Conservation (phyloP, 441 rosid genomes). For the Croton setiger region DNA sequence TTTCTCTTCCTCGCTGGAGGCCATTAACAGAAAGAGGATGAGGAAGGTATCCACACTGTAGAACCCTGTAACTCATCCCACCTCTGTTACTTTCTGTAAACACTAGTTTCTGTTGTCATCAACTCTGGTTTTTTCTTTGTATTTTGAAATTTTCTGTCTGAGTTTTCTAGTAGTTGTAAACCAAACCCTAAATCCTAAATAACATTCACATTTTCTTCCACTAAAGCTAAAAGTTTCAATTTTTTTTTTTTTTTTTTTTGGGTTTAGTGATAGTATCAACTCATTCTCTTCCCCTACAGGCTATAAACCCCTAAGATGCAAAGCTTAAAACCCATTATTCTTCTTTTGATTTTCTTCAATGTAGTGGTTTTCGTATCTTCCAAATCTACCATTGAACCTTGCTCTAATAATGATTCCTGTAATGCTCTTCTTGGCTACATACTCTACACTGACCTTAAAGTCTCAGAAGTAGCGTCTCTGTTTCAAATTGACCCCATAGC, state of each 20-base stretch:
- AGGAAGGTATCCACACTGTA: background rate
- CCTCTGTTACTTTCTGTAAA: too few relatives aligned
- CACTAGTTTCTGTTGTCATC: too few relatives aligned
- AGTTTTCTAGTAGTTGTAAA: slow-evolving; percentile 5
- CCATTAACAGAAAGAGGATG: slow-evolving; percentile 8
- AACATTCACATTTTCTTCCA: slow-evolving; percentile 9
- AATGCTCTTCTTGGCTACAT: slow-evolving; percentile 85
- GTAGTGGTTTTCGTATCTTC: slow-evolving; percentile 36
- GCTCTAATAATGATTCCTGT: slow-evolving; percentile 76
- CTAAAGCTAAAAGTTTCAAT: background rate
- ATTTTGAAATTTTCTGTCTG: background rate
- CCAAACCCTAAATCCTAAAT: slow-evolving; percentile 3
- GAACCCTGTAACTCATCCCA: slow-evolving; percentile 6
- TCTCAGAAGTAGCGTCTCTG: slow-evolving; percentile 83
- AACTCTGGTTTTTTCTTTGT: too few relatives aligned
- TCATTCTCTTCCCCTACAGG: too few relatives aligned
- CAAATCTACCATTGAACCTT: slow-evolving; percentile 94
- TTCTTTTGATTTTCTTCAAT: slow-evolving; percentile 39
- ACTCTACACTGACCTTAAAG: slow-evolving; percentile 89
- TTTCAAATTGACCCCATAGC: slow-evolving; percentile 87
- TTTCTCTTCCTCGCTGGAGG: slow-evolving; percentile 12
- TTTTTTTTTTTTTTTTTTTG: background rate
- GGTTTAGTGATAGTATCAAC: background rate
- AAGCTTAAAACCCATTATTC: background rate
- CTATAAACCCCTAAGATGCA: slow-evolving; percentile 16